A percentile compares a stretch with the other conserved stretches of the same genome.
These are phyloP conservation scores for Geranium rotundifolium DNA, from an alignment of 345 rosid species.

Conservation along the genomic window DNA sequence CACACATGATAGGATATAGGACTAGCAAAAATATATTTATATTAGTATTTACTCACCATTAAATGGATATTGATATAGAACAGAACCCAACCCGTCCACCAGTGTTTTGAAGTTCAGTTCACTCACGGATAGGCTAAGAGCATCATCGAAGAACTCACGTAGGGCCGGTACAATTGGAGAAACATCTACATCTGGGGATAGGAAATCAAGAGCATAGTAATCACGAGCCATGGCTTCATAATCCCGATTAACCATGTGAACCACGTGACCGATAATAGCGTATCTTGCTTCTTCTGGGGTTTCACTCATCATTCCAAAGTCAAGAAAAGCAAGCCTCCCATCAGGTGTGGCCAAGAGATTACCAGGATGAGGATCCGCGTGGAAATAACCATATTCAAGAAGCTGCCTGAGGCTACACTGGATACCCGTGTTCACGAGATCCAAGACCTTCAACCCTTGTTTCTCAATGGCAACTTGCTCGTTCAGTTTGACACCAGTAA, in stretches of 20 bases:
- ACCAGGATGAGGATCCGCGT: conserved; percentile 99
- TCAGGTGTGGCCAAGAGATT: conserved; percentile 96
- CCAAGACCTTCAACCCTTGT: conserved; percentile 91
- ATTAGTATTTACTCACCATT: conserved; percentile 34
- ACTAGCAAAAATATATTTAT: not conserved
- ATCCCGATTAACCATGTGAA: conserved; percentile 90
- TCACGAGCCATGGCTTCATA: conserved; percentile 98
- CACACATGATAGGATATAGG: not conserved
- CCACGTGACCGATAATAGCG: conserved; percentile 79
- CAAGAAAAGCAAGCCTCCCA: conserved; percentile 95
- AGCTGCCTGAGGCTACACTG: conserved; percentile 94
- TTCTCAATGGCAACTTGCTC: conserved; percentile 84
- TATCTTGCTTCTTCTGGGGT: conserved; percentile 95
- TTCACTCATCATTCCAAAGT: conserved; percentile 99
- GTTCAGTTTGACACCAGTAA: conserved; percentile 77
- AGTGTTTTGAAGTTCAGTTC: conserved; percentile 90
- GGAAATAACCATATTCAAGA: conserved; percentile 91
- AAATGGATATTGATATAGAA: conserved; percentile 85
- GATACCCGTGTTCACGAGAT: conserved; percentile 87
- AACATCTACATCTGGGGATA: conserved; percentile 79
- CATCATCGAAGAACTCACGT: conserved; percentile 86
- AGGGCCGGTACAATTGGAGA: conserved; percentile 94
- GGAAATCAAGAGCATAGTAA: conserved; percentile 80
- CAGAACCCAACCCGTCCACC: conserved; percentile 91
- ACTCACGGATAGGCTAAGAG: conserved; percentile 82